Evolutionary conservation across 2,329 filamentous ascomycete genomes (phyloP).

Genomic region (Thielaviopsis populi): DNA sequence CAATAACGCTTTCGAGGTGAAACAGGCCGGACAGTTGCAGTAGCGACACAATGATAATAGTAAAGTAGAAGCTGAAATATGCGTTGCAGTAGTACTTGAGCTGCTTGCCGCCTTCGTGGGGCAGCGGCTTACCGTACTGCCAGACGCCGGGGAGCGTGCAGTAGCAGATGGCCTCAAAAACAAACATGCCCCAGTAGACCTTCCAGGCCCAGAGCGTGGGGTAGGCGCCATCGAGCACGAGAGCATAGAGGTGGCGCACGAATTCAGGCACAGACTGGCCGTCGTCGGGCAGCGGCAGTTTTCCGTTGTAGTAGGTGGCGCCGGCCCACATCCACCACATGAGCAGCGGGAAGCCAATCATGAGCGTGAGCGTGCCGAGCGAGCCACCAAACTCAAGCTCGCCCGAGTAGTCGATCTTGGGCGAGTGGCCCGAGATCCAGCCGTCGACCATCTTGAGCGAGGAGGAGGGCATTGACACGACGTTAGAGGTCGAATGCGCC

Average conservation of each 20-base stretch:
- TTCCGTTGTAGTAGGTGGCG: slow-evolving; percentile 79
- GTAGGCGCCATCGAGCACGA: slow-evolving; percentile 74
- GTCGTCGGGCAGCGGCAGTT: slow-evolving; percentile 51
- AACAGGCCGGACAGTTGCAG: slow-evolving; percentile 77
- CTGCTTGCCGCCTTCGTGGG: slow-evolving; percentile 69
- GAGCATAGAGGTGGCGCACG: slow-evolving; percentile 48
- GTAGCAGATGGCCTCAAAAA: slow-evolving; percentile 74
- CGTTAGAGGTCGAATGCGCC: slow-evolving; percentile 21
- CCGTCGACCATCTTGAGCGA: slow-evolving; percentile 32
- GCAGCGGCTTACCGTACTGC: slow-evolving; percentile 74
- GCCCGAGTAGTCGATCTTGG: slow-evolving; percentile 47
- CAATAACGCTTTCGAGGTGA: slow-evolving; percentile 79
- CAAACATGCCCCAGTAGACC: slow-evolving; percentile 89
- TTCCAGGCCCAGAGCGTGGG: slow-evolving; percentile 70
- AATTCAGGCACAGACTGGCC: slow-evolving; percentile 60
- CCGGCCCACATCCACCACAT: slow-evolving; percentile 99
- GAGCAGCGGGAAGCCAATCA: slow-evolving; percentile 80
- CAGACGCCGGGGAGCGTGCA: slow-evolving; percentile 75
- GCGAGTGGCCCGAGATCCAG: slow-evolving; percentile 44
- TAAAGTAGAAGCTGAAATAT: slow-evolving; percentile 74
- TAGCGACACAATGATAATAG: slow-evolving; percentile 51
- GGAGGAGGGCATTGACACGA: slow-evolving; percentile 19
- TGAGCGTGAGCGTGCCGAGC: slow-evolving; percentile 64
- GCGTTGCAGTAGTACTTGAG: slow-evolving; percentile 91
- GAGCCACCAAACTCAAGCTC: slow-evolving; percentile 78